These are phyloP conservation scores for Penicillium hesseltinei DNA, from an alignment of 2,329 filamentous ascomycete species.

Conservation along the genomic window DNA sequence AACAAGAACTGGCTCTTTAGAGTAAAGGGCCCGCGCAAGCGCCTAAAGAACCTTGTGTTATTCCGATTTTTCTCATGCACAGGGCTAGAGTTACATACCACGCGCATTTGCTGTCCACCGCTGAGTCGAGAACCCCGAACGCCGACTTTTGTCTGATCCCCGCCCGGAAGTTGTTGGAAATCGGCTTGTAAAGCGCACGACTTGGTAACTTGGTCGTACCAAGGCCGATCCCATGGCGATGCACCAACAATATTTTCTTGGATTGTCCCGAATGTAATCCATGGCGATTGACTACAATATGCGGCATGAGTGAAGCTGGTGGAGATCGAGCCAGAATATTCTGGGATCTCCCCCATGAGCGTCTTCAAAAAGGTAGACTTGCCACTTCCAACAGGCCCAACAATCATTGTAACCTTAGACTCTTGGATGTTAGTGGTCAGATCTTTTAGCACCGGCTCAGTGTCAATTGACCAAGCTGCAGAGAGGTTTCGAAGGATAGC, in stretches of 20 bases:
- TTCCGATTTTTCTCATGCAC: neutral
- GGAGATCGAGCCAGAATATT: constrained; percentile 14
- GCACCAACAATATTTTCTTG: constrained; percentile 17
- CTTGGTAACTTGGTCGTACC: constrained; percentile 14
- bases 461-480: constrained; percentile 16
- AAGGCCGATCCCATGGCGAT: constrained; percentile 11
- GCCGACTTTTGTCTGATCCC: constrained; percentile 27
- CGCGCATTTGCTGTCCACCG: constrained; percentile 21
- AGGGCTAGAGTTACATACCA: constrained; percentile 20
- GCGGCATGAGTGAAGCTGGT: constrained; percentile 15
- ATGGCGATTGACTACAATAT: constrained; percentile 22
- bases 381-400: constrained; percentile 21
- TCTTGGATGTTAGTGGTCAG: constrained; percentile 11
- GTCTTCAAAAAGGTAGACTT: constrained; percentile 22
- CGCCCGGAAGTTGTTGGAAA: constrained; percentile 15
- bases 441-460: constrained; percentile 13
- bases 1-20: constrained; percentile 42
- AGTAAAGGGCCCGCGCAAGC: constrained; percentile 47
- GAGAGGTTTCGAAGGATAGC: constrained; percentile 9
- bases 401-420: constrained; percentile 16
- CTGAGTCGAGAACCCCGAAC: constrained; percentile 18
- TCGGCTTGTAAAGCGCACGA: constrained; percentile 12
- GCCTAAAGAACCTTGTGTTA: constrained; percentile 21
- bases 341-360: constrained; percentile 16
- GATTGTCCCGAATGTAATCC: constrained; percentile 19